phyloP scores from a whole-genome alignment of 2,329 filamentous ascomycete genomes.

The Aureobasidium sp. region DNA sequence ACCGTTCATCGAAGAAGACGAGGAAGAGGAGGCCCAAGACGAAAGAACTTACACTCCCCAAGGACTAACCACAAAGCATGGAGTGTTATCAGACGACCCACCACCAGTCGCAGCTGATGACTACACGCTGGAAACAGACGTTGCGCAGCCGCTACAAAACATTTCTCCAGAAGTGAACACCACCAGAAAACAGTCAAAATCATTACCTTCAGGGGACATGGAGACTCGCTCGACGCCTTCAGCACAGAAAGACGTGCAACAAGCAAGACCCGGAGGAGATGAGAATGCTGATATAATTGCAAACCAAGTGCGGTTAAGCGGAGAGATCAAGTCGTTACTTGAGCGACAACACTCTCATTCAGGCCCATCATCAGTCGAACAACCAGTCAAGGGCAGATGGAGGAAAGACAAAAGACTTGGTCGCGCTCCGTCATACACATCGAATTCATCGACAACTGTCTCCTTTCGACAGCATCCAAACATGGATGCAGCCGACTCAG shows the following conservation, averaged over 20 bases:
- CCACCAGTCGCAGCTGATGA: background rate
- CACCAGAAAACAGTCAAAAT: slow-evolving; percentile 16
- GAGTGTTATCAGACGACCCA: background rate
- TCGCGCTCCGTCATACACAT: slow-evolving; percentile 12
- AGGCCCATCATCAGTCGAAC: slow-evolving; percentile 2
- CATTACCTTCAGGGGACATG: background rate
- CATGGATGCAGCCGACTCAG: slow-evolving; percentile 9
- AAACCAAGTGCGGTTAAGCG: background rate
- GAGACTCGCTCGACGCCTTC: background rate
- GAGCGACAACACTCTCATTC: slow-evolving; percentile 11
- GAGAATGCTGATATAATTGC: background rate
- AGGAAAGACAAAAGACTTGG: slow-evolving; percentile 17
- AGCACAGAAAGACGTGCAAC: background rate
- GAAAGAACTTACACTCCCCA: background rate
- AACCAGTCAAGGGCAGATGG: background rate
- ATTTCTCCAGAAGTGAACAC: slow-evolving; percentile 25
- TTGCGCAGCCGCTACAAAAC: slow-evolving; percentile 22
- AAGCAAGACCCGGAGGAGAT: background rate
- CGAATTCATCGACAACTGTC: slow-evolving; percentile 1
- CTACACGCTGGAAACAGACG: background rate
- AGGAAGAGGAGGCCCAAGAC: slow-evolving; percentile 16
- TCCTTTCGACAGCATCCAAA: background rate
- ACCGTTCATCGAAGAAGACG: slow-evolving; percentile 27
- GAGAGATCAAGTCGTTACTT: slow-evolving; percentile 14
- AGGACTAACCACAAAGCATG: background rate